Evolutionary conservation across 352 stramenopile genomes (phyloP).

Genomic region (Phytophthora parvispora): DNA sequence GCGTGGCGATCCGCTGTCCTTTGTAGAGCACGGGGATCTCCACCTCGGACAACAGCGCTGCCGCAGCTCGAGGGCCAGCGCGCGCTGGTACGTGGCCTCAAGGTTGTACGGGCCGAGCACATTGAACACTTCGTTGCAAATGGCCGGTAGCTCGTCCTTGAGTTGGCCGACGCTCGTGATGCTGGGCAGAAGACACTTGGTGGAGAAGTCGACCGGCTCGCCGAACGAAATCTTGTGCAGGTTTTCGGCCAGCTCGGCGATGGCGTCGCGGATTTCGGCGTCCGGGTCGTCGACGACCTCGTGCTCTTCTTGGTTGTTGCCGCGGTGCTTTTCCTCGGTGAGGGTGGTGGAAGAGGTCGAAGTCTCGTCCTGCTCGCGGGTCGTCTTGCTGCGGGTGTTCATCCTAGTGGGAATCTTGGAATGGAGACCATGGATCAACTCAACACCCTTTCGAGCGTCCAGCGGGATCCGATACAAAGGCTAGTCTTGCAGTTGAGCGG

Average conservation of each 20-base stretch:
- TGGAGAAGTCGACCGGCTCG: background rate
- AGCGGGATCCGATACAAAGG: background rate
- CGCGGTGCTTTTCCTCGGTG: conserved; percentile 4
- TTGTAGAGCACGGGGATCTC: conserved; percentile 49
- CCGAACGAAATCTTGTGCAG: conserved; percentile 37
- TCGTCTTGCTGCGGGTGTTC: conserved; percentile 18
- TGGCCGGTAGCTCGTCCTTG: conserved; percentile 22
- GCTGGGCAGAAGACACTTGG: background rate
- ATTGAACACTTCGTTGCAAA: conserved; percentile 47
- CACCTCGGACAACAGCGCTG: conserved; percentile 35
- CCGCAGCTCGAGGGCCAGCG: conserved; percentile 32
- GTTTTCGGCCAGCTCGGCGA: conserved; percentile 17
- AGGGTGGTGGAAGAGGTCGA: background rate
- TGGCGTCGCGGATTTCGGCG: background rate
- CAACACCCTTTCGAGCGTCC: background rate
- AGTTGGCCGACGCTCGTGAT: conserved; percentile 21
- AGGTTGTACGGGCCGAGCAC: conserved; percentile 42
- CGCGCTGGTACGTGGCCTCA: conserved; percentile 51
- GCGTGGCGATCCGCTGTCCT: conserved; percentile 30
- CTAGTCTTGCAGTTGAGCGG: background rate
- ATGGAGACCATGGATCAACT: background rate
- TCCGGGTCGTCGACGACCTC: conserved; percentile 2
- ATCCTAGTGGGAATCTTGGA: conserved; percentile 3
- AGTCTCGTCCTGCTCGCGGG: background rate
- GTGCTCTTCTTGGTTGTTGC: conserved; percentile 29